Conservation (phyloP, 2,329 filamentous ascomycete genomes). For the Cladosporium halotolerans region DNA sequence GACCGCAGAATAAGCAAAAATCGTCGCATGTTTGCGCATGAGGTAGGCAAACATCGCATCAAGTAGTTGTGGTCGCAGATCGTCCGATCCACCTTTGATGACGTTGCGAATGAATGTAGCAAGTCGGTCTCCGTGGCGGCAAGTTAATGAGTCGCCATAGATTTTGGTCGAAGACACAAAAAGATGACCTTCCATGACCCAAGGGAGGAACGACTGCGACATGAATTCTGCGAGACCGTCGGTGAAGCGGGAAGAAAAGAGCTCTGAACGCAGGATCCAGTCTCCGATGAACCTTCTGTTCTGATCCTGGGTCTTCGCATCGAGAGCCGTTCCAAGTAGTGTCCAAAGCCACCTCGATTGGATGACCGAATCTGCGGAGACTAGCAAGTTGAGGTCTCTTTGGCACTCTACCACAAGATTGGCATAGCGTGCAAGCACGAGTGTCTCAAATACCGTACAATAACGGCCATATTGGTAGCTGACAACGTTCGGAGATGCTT, state of each 20-base stretch:
- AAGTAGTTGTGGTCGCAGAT: slow-evolving; percentile 21
- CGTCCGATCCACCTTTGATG: slow-evolving; percentile 18
- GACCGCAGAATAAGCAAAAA: slow-evolving; percentile 37
- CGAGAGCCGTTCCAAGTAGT: slow-evolving; percentile 37
- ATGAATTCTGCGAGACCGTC: slow-evolving; percentile 33
- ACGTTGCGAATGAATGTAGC: slow-evolving; percentile 32
- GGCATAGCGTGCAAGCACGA: slow-evolving; percentile 43
- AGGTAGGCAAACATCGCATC: slow-evolving; percentile 26
- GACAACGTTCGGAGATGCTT: slow-evolving; percentile 14
- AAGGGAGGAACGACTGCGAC: slow-evolving; percentile 38
- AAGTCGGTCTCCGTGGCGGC: slow-evolving; percentile 37
- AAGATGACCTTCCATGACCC: slow-evolving; percentile 40
- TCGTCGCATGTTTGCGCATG: slow-evolving; percentile 25
- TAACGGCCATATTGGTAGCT: slow-evolving; percentile 37
- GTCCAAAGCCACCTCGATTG: slow-evolving; percentile 37
- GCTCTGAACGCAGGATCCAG: slow-evolving; percentile 36
- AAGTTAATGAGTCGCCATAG: slow-evolving; percentile 26
- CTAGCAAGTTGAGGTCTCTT: slow-evolving; percentile 35
- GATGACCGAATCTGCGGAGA: slow-evolving; percentile 31
- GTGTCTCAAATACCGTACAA: slow-evolving; percentile 42
- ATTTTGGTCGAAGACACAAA: slow-evolving; percentile 37
- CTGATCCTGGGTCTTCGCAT: slow-evolving; percentile 39
- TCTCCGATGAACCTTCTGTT: slow-evolving; percentile 41
- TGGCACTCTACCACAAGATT: slow-evolving; percentile 45
- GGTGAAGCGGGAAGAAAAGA: slow-evolving; percentile 18